phyloP scores from a whole-genome alignment of 176 grass and related monocot genomes.

The Sorghum bicolor region Sorghum_bicolor_NCBIv3 NC_012870.2:2427501-2428000 shows the following conservation, averaged over 20 bases:
- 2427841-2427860: neutral
- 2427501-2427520: too few species aligned
- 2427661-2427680: neutral
- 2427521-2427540: too few species aligned
- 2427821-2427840: neutral
- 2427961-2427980: conserved; percentile 18
- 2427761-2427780: conserved; percentile 9
- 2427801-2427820: neutral
- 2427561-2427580: neutral
- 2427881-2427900: conserved; percentile 1
- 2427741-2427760: conserved; percentile 12
- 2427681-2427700: neutral
- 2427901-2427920: neutral
- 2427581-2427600: neutral
- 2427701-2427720: neutral
- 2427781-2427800: conserved; percentile 16
- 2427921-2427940: conserved; percentile 1
- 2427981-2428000: conserved; percentile 36
- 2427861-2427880: conserved; percentile 8
- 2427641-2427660: neutral
- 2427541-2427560: neutral
- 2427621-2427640: neutral
- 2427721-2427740: neutral
- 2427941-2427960: conserved; percentile 18
- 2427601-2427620: neutral